phyloP scores from a whole-genome alignment of 2,329 filamentous ascomycete species.

The Phyllachora maydis region DNA sequence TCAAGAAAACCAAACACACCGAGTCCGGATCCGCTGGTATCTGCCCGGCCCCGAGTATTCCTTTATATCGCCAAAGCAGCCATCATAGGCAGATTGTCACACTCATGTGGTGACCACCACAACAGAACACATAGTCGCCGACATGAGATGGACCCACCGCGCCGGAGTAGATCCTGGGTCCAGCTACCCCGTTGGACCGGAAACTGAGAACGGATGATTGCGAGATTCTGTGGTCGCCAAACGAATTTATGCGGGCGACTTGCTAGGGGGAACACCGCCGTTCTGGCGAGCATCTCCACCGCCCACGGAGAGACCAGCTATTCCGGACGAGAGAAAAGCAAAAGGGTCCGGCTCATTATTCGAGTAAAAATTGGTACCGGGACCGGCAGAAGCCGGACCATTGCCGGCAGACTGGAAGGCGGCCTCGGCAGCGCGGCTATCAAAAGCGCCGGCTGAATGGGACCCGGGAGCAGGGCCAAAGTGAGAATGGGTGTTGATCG shows the following conservation, averaged over 20 bases:
- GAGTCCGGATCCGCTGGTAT: no score
- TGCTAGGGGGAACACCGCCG: slow-evolving; percentile 33
- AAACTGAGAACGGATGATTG: no score
- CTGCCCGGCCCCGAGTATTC: no score
- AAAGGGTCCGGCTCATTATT: slow-evolving; percentile 55
- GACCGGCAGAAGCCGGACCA: slow-evolving; percentile 55
- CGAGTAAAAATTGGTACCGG: slow-evolving; percentile 51
- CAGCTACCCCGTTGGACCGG: no score
- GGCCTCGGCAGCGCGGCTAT: slow-evolving; percentile 81
- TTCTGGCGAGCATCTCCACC: slow-evolving; percentile 43
- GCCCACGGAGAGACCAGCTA: slow-evolving; percentile 52
- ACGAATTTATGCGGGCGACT: slow-evolving; percentile 32
- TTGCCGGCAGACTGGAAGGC: slow-evolving; percentile 83
- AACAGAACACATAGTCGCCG: no score
- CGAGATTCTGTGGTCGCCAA: neutral
- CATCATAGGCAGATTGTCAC: no score
- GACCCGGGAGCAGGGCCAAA: slow-evolving; percentile 59
- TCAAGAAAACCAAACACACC: no score
- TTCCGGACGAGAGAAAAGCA: slow-evolving; percentile 56
- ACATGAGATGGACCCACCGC: no score
- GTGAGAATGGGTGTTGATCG: slow-evolving; percentile 71
- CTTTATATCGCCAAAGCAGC: no score
- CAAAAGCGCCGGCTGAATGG: slow-evolving; percentile 72
- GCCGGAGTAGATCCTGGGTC: no score
- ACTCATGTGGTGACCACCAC: no score